Evolutionary conservation across 23 red algal species (phyloP), one percentile per base, ranked within the genome.

Genomic region (Gracilaria caudata): DNA sequence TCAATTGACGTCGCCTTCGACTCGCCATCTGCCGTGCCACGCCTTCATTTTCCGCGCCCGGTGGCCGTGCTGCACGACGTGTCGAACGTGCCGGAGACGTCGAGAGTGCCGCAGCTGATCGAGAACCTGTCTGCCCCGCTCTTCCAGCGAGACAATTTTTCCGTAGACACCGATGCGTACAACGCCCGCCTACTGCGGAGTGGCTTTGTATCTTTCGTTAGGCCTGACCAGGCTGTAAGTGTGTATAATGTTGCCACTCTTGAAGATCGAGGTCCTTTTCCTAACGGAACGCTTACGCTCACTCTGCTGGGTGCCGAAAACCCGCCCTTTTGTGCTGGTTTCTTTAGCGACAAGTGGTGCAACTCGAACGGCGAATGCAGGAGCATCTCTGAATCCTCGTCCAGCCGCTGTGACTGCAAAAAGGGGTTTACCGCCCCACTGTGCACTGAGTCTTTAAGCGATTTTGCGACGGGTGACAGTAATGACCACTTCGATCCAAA

Each of bases 1-100:
- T 61, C 57, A 29, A 30, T 66, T 14, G 61, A 35, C 61, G 9
- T 66, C 61, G 61, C 26, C 61, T 66, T 66, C 23, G 61, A 66
- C 6, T 30, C 26, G 30, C 61, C 61, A 0, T 1, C 29, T 16
- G 32, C 29, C 26, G 11, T 3, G 14, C 26, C 25, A 19, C 25
- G 61, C 32, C 61, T 33, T 30, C 26, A 17, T 14, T 35, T 36
- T 7, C 61, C 61, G 61, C 61, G 61, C 29, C 61, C 61, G 7
- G 30, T 66, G 7, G 61, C 30, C 30, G 3, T 66, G 26, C 32
- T 66, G 61, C 61, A 66, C 61, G 36, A 66, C 29, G 30, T 16
- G 30, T 29, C 61, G 4, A 6, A 4, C 0, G 6, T 35, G 12
- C 61, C 61, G 4, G 14, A 29, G 26, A 2, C 19, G 49, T 53